A percentile compares a stretch with the other conserved stretches of the same genome.
Evolutionary conservation across 1,284 basidiomycete genomes (phyloP).

Genomic region (Hemileia vastatrix): DNA sequence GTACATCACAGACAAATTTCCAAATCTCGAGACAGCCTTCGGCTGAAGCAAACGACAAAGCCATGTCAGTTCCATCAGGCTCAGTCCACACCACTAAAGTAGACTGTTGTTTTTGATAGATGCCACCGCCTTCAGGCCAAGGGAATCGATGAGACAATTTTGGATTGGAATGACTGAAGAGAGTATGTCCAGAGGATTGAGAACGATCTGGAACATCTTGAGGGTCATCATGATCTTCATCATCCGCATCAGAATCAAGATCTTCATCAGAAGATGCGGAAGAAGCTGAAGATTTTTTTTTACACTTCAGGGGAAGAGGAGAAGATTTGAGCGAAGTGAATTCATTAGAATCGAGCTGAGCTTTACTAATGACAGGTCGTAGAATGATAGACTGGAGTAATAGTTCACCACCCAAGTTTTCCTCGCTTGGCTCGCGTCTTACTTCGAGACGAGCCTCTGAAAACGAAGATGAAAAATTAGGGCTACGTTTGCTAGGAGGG

Average conservation of each 20-base stretch:
- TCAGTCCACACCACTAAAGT: conserved; percentile 99
- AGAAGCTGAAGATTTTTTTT: conserved; percentile 20
- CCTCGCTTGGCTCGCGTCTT: conserved; percentile 13
- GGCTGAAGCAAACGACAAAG: conserved; percentile 90
- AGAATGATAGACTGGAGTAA: conserved; percentile 18
- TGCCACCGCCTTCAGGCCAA: conserved; percentile 22
- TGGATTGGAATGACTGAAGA: not conserved
- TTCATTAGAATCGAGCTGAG: not conserved
- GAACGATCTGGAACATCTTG: not conserved
- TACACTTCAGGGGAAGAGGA: conserved; percentile 11
- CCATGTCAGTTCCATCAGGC: conserved; percentile 85
- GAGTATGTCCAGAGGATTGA: not conserved
- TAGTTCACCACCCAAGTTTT: conserved; percentile 5
- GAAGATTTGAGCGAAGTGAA: not conserved
- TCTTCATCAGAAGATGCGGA: conserved; percentile 11
- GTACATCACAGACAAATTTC: conserved; percentile 94
- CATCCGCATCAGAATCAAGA: conserved; percentile 13
- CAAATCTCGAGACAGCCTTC: conserved; percentile 94
- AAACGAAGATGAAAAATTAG: too few species aligned
- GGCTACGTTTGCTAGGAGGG: too few species aligned
- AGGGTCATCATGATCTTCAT: not conserved
- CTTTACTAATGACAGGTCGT: conserved; percentile 2
- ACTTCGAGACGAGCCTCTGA: conserved; percentile 5
- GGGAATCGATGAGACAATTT: not conserved
- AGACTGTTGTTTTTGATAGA: conserved; percentile 24